phyloP scores from a whole-genome alignment of 2,329 filamentous ascomycete species.

The Fusarium sambucinum region DNA sequence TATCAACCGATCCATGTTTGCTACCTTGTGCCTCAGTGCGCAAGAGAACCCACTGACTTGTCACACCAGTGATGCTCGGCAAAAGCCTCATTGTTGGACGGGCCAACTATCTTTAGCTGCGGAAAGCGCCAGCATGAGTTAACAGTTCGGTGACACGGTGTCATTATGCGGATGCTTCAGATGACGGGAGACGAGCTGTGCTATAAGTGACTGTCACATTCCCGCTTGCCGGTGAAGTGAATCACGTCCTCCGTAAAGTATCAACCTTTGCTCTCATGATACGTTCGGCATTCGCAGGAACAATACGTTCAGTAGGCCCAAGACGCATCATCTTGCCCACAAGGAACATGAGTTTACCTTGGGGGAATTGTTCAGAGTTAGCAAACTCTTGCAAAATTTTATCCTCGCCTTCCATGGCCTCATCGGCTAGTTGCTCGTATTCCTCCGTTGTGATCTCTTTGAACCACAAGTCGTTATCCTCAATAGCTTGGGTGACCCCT shows the following conservation, averaged over 20 bases:
- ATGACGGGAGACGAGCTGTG: constrained; percentile 30
- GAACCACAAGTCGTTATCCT: constrained; percentile 66
- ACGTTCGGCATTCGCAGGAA: constrained; percentile 64
- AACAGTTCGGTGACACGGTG: constrained; percentile 37
- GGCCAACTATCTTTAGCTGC: constrained; percentile 33
- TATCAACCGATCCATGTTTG: constrained; percentile 37
- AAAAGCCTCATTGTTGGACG: constrained; percentile 38
- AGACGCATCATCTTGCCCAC: constrained; percentile 69
- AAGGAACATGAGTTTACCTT: constrained; percentile 71
- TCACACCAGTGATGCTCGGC: constrained; percentile 35
- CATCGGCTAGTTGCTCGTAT: constrained; percentile 61
- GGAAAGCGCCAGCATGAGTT: constrained; percentile 17
- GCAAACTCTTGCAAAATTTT: constrained; percentile 61
- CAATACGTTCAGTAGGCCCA: constrained; percentile 66
- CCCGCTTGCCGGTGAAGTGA: neutral
- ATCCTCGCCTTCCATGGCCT: constrained; percentile 60
- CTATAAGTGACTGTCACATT: constrained; percentile 25
- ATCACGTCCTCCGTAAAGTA: constrained; percentile 35
- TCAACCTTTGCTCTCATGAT: constrained; percentile 56
- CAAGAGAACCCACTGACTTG: constrained; percentile 28
- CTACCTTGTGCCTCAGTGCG: constrained; percentile 33
- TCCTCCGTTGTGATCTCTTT: constrained; percentile 61
- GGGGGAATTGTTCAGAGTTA: constrained; percentile 60
- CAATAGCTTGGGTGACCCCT: constrained; percentile 60
- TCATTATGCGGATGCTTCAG: constrained; percentile 20